phyloP scores from a whole-genome alignment of 306 rosid genomes.

The Argentina anserina region DNA sequence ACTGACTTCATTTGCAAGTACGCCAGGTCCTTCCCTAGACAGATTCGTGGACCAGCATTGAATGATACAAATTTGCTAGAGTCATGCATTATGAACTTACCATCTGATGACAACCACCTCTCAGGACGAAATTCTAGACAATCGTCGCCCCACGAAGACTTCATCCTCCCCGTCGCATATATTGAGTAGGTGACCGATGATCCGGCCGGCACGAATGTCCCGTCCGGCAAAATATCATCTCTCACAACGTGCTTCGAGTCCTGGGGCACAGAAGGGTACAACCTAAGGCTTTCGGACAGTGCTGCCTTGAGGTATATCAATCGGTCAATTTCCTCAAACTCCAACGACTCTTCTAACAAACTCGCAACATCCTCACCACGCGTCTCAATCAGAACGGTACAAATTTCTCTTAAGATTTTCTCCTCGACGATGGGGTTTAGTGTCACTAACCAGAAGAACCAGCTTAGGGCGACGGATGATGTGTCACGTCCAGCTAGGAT shows the following conservation, averaged over 20 bases:
- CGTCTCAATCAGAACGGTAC: conserved; percentile 55
- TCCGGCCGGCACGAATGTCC: conserved; percentile 78
- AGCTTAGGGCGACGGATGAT: conserved; percentile 69
- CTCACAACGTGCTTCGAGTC: conserved; percentile 76
- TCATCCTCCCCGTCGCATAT: conserved; percentile 74
- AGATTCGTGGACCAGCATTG: conserved; percentile 95
- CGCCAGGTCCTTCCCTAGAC: conserved; percentile 87
- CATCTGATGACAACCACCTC: conserved; percentile 73
- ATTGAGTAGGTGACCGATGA: conserved; percentile 81
- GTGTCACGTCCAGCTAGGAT: conserved; percentile 98
- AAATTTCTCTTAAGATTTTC: conserved; percentile 52
- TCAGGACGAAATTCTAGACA: conserved; percentile 76
- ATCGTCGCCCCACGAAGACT: conserved; percentile 80
- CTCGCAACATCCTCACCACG: conserved; percentile 46
- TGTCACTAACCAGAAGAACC: conserved; percentile 83
- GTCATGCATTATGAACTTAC: conserved; percentile 55
- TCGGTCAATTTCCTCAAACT: conserved; percentile 76
- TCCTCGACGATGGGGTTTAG: conserved; percentile 63
- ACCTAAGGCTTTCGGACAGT: conserved; percentile 66
- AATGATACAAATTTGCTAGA: conserved; percentile 78
- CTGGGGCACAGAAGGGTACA: conserved; percentile 87
- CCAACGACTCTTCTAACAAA: conserved; percentile 65
- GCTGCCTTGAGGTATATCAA: conserved; percentile 73
- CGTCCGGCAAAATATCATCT: conserved; percentile 73
- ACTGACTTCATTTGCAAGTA: conserved; percentile 88